A percentile compares a stretch with the other conserved stretches of the same genome.
These are phyloP conservation scores for Cystobasidium pallidum DNA, from an alignment of 1,284 basidiomycete species.

Conservation along the genomic window DNA sequence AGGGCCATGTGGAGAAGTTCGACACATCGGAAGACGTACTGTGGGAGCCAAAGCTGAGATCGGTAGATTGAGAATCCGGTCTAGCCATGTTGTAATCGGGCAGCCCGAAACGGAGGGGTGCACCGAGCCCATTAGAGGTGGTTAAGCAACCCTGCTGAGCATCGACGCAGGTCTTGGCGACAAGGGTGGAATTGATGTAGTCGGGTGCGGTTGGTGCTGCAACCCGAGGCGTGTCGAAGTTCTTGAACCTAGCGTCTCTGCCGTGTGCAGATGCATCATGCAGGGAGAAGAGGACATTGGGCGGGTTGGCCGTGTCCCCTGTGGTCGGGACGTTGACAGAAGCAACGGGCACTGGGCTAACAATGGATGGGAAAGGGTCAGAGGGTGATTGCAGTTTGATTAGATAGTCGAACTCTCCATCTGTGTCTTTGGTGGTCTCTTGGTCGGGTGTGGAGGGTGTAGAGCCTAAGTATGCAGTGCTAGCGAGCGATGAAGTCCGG, in stretches of 20 bases:
- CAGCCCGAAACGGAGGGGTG: not conserved
- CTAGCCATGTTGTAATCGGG: not conserved
- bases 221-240: not conserved
- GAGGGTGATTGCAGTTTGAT: not conserved
- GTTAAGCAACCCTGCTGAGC: not conserved
- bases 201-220: not conserved
- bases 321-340: not conserved
- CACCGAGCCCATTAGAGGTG: not conserved
- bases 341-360: slow-evolving; percentile 2
- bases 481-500: not conserved
- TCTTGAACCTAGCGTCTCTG: not conserved
- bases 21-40: not conserved
- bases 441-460: slow-evolving; percentile 9
- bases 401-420: slow-evolving; percentile 15
- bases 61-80: not conserved
- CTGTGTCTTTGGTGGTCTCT: slow-evolving; percentile 1
- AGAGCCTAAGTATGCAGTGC: slow-evolving; percentile 4
- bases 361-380: slow-evolving; percentile 1
- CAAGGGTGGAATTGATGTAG: not conserved
- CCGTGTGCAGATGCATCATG: not conserved
- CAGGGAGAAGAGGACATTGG: not conserved
- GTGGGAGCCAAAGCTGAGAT: slow-evolving; percentile 9
- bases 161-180: not conserved
- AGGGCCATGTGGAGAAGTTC: not conserved
- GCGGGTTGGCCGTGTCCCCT: not conserved